A percentile compares a stretch with the other conserved stretches of the same genome.
Evolutionary conservation across 441 rosid genomes (phyloP).

Genomic region (Gossypium laxum): DNA sequence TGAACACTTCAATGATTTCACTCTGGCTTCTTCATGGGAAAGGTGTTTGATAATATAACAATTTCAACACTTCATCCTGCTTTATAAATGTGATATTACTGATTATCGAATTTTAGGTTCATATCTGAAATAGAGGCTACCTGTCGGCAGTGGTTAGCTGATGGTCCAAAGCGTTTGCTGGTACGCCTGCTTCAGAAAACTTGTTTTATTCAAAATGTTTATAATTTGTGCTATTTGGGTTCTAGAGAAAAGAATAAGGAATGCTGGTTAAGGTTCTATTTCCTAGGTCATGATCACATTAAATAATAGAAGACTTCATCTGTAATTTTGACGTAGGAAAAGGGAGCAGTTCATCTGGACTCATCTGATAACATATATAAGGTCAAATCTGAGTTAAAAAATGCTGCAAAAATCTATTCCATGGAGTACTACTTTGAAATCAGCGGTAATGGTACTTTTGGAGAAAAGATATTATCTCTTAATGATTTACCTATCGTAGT

Average conservation of each 20-base stretch:
- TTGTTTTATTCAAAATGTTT: not conserved
- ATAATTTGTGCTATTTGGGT: not conserved
- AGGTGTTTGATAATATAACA: constrained; percentile 38
- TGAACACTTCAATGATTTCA: constrained; percentile 77
- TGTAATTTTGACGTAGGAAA: constrained; percentile 46
- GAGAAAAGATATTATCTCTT: constrained; percentile 6
- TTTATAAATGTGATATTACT: constrained; percentile 1
- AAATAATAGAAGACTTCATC: constrained; percentile 13
- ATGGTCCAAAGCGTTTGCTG: constrained; percentile 78
- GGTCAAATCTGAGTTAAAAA: constrained; percentile 65
- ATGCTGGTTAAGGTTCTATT: not conserved
- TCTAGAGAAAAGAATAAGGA: not conserved
- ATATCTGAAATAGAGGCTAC: constrained; percentile 91
- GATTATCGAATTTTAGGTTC: constrained; percentile 37
- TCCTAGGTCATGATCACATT: not conserved
- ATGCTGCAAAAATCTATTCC: constrained; percentile 63
- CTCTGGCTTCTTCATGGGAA: constrained; percentile 96
- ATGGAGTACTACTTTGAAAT: constrained; percentile 77
- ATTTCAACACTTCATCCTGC: constrained; percentile 9
- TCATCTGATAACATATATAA: constrained; percentile 44
- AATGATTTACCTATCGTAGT: not conserved
- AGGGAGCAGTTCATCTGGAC: constrained; percentile 66
- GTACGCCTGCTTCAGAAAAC: constrained; percentile 27
- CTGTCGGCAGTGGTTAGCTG: constrained; percentile 88
- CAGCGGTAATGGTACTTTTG: constrained; percentile 35